Percentiles rank a stretch among this genome's conserved stretches.
Evolutionary conservation across 1,284 basidiomycete species (phyloP).

Genomic region (Ceratorhiza oryzae-sativae): DNA sequence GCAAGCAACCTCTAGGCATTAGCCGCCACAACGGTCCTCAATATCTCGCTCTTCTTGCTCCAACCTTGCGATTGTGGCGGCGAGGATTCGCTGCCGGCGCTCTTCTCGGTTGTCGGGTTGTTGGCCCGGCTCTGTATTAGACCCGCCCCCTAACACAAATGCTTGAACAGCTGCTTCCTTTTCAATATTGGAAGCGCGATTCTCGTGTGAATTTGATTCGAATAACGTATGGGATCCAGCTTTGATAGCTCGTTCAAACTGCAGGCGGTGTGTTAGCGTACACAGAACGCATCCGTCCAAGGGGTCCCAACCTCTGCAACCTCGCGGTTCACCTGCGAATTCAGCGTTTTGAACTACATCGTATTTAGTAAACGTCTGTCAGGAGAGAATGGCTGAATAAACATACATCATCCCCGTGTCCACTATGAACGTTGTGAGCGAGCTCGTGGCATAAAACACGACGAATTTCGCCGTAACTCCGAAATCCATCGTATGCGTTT

Average conservation of each 20-base stretch:
- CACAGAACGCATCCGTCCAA: not conserved
- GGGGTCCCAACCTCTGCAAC: constrained; percentile 56
- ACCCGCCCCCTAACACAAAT: constrained; percentile 44
- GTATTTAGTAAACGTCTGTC: not conserved
- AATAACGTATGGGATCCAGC: constrained; percentile 64
- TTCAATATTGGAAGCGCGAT: constrained; percentile 46
- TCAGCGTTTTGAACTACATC: constrained; percentile 72
- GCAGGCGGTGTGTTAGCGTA: not conserved
- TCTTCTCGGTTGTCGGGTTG: constrained; percentile 61
- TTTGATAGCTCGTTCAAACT: constrained; percentile 62
- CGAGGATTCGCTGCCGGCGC: constrained; percentile 60
- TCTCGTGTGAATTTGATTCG: constrained; percentile 49
- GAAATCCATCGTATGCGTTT: constrained; percentile 72
- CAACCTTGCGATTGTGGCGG: constrained; percentile 66
- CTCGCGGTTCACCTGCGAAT: constrained; percentile 75
- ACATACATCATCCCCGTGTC: constrained; percentile 75
- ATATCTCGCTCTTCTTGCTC: constrained; percentile 70
- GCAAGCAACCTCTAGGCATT: not conserved
- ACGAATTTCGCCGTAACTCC: constrained; percentile 68
- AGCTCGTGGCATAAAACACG: constrained; percentile 78
- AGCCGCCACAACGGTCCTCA: constrained; percentile 73
- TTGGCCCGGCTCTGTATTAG: constrained; percentile 7
- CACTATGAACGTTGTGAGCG: constrained; percentile 73
- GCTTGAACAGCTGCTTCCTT: constrained; percentile 38
- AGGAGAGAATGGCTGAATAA: not conserved